phyloP scores from a whole-genome alignment of 2,329 filamentous ascomycete genomes.

The Scytalidium sp. region DNA sequence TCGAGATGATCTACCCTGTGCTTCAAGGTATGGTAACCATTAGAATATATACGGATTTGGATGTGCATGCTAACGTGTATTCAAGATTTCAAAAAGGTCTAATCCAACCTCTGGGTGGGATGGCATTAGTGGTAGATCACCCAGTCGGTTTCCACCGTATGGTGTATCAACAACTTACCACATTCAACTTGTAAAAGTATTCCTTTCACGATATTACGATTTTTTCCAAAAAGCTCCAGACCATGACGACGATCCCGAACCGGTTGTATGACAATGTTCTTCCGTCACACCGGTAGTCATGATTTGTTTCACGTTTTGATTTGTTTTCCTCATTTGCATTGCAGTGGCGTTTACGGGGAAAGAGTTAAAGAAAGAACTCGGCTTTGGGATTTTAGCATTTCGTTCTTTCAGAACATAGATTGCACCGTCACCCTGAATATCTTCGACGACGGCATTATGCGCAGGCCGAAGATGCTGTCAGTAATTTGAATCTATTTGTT shows the following conservation, averaged over 20 bases:
- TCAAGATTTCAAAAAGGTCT: conserved; percentile 33
- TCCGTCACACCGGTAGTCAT: conserved; percentile 20
- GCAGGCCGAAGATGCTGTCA: conserved; percentile 39
- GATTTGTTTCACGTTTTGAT: conserved; percentile 8
- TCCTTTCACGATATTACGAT: conserved; percentile 28
- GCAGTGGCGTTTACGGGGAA: conserved; percentile 25
- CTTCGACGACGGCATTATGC: conserved; percentile 35
- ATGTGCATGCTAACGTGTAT: conserved; percentile 12
- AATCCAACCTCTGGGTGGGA: conserved; percentile 19
- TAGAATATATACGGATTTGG: not conserved
- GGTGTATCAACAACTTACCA: conserved; percentile 25
- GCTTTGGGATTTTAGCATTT: conserved; percentile 28
- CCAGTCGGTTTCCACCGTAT: conserved; percentile 13
- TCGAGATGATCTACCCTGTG: conserved; percentile 97
- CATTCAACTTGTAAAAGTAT: conserved; percentile 25
- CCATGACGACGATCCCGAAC: conserved; percentile 12
- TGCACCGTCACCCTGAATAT: conserved; percentile 21
- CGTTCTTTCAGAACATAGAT: conserved; percentile 27
- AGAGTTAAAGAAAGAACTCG: conserved; percentile 22
- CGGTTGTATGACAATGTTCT: conserved; percentile 13
- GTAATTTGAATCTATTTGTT: conserved; percentile 30
- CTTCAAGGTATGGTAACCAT: conserved; percentile 64
- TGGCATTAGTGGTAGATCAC: conserved; percentile 27
- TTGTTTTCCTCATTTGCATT: conserved; percentile 24
- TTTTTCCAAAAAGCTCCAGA: conserved; percentile 22